Base-by-base conservation (phyloP, 345 rosid genomes). In the Pelargonium nanum region DNA sequence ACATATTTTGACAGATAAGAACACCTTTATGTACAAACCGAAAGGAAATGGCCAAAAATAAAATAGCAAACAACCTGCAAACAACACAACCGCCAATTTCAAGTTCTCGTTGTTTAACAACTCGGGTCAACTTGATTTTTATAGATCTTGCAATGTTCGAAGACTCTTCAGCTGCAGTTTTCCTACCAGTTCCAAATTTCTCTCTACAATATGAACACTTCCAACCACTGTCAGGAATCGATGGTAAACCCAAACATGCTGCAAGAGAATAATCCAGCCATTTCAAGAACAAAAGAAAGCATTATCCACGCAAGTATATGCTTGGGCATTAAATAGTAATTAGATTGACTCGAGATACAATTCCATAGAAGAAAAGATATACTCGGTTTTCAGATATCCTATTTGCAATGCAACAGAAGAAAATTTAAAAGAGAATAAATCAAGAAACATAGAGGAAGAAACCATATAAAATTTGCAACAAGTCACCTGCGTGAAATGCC, bases 1-100 rank as follows among this genome's bases (percentile, higher is more conserved):
- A n/a, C 24, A 55, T 24, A 19, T 58, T 23, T 45, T 25, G 19
- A 21, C 15, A 22, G 59, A 40, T 20, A 21, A 15, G 19, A 21
- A 20, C 2, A 20, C 40, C n/a, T 24, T 6, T 13, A 56, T 19
- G 19, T 1, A 15, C 19, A 34, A 34, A 22, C 6, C 30, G 40
- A 6, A 34, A 60, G 40, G 34, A 17, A 28, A 19, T 59, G 6
- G 13, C 20, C 9, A 12, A 8, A 6, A 26, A 19, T 22, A 13
- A 52, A 55, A 48, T 24, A 67, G 53, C 61, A 64, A 68, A 76
- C 24, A 75, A 93, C 99, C 99, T 85, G 85, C 99, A 93, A 65
- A 93, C 66, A 65, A 68, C 91, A 78, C 99, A 93, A 63, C 97
- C 97, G 57, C 97, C 99, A 70, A 82, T 78, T 50, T 87, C 97